These are phyloP conservation scores for Coniochaeta sp. DNA, from an alignment of 2,329 filamentous ascomycete species.

Conservation along the genomic window DNA sequence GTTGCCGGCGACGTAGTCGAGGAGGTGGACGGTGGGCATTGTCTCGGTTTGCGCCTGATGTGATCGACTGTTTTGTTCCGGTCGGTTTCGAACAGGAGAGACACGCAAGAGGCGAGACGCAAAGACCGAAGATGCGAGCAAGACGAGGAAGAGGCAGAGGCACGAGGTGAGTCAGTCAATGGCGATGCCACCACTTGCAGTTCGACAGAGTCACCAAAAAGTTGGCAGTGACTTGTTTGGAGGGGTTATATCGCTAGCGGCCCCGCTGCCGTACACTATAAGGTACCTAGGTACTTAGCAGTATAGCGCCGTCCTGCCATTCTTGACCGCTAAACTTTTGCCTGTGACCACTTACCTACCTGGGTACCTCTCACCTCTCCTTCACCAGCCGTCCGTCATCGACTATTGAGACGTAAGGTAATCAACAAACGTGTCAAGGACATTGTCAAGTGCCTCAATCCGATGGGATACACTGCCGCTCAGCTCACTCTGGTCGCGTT, in stretches of 20 bases:
- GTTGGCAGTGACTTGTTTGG: too few species aligned
- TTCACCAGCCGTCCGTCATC: background rate
- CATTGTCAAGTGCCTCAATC: background rate
- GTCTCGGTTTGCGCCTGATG: conserved; percentile 17
- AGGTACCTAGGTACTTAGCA: too few species aligned
- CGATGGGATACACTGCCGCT: background rate
- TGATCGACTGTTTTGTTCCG: too few species aligned
- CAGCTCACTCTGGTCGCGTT: background rate
- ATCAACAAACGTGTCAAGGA: background rate
- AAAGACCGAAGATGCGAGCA: too few species aligned
- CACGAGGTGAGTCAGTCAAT: background rate
- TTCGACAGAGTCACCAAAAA: background rate
- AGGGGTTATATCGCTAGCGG: background rate
- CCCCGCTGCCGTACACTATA: background rate
- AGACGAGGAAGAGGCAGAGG: background rate
- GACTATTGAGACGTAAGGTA: too few species aligned
- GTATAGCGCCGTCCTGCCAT: conserved; percentile 15
- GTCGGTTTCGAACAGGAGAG: background rate
- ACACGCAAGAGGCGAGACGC: background rate
- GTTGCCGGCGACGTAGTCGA: conserved; percentile 93
- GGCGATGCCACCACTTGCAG: background rate
- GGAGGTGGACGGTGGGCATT: conserved; percentile 72
- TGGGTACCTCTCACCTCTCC: too few species aligned
- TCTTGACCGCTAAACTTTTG: conserved; percentile 18
- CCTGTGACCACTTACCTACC: too few species aligned